phyloP scores from a whole-genome alignment of 2,329 filamentous ascomycete species.

The Microsporum canis region DNA sequence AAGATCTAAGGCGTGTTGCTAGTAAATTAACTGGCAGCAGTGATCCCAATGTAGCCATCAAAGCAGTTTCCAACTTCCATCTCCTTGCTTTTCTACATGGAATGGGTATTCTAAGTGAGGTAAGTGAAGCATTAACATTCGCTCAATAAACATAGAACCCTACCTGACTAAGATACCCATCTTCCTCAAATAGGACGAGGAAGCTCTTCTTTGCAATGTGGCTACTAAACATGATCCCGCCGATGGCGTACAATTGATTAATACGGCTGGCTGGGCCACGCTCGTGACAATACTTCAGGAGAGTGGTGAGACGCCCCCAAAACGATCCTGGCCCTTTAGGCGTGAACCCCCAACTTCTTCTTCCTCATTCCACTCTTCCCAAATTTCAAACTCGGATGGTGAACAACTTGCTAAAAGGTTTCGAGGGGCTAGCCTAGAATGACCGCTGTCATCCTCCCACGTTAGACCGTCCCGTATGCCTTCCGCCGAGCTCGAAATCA shows the following conservation, averaged over 20 bases:
- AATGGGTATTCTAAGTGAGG: constrained; percentile 74
- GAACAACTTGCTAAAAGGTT: constrained; percentile 54
- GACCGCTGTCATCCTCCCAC: constrained; percentile 13
- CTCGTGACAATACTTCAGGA: constrained; percentile 86
- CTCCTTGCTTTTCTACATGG: constrained; percentile 75
- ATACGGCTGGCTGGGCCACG: constrained; percentile 86
- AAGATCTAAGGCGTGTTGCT: constrained; percentile 60
- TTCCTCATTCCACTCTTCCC: constrained; percentile 17
- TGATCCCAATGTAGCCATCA: constrained; percentile 50
- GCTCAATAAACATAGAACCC: not conserved
- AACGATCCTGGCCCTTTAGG: constrained; percentile 44
- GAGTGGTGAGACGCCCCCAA: constrained; percentile 91
- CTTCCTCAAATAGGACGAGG: constrained; percentile 59
- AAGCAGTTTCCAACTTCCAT: constrained; percentile 83
- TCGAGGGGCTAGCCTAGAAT: constrained; percentile 49
- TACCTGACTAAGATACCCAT: not conserved
- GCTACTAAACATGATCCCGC: constrained; percentile 70
- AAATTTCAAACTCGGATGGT: constrained; percentile 38
- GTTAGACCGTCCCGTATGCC: constrained; percentile 2
- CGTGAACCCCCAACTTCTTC: constrained; percentile 23
- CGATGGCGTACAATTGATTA: constrained; percentile 71
- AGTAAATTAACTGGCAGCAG: constrained; percentile 58
- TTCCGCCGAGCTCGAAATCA: not conserved
- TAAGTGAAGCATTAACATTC: constrained; percentile 30
- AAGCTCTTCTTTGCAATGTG: constrained; percentile 71